Evolutionary conservation across 2,329 filamentous ascomycete genomes (phyloP).

Genomic region (Colletotrichum horii): DNA sequence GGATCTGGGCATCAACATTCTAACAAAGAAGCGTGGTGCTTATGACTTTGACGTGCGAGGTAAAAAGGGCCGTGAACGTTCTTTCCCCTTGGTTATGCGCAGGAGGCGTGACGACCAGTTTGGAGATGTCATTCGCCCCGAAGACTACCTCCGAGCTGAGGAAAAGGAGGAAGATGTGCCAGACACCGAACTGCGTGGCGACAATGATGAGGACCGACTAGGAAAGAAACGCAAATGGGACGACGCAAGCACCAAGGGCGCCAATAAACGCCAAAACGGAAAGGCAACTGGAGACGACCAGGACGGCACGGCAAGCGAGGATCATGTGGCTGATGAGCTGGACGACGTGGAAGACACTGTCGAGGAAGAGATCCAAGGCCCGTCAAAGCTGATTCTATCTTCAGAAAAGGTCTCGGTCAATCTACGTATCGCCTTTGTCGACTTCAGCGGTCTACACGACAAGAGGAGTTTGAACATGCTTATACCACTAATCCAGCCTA

Average conservation of each 20-base stretch:
- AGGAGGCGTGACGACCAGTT: conserved; percentile 87
- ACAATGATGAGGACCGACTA: conserved; percentile 64
- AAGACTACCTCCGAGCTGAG: conserved; percentile 92
- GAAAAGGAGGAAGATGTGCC: conserved; percentile 81
- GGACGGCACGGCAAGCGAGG: conserved; percentile 38
- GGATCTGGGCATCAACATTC: conserved; percentile 88
- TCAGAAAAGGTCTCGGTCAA: conserved; percentile 70
- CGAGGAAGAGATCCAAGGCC: conserved; percentile 60
- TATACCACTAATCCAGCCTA: conserved; percentile 89
- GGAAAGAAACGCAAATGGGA: conserved; percentile 97
- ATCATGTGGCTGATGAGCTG: conserved; percentile 54
- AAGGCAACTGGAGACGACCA: conserved; percentile 49
- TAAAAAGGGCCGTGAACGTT: conserved; percentile 89
- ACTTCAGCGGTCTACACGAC: conserved; percentile 92
- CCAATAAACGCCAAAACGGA: conserved; percentile 66
- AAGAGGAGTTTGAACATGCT: conserved; percentile 93
- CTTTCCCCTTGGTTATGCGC: conserved; percentile 86
- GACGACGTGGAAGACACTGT: conserved; percentile 62
- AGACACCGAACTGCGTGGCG: conserved; percentile 58
- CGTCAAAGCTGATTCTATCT: conserved; percentile 75
- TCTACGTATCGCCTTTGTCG: conserved; percentile 83
- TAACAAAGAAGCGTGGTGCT: conserved; percentile 87
- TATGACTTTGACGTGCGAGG: conserved; percentile 92
- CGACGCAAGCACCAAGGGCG: conserved; percentile 53
- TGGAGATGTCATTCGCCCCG: conserved; percentile 89